Conservation (phyloP, 2,329 filamentous ascomycete genomes). For the Zymoseptoria ardabiliae region DNA sequence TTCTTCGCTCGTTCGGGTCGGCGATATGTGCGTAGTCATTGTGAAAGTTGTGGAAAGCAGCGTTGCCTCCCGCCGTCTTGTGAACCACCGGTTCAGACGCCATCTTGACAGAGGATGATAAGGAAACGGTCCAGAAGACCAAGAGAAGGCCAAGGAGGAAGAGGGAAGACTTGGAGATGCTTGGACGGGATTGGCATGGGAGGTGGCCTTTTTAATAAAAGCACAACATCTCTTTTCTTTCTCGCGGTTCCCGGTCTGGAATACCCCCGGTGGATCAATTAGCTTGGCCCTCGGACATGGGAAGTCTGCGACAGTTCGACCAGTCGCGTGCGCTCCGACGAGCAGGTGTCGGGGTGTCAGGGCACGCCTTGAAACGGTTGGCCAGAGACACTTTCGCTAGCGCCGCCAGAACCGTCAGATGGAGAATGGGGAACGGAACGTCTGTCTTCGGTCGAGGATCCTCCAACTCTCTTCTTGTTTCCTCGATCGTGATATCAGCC, state of each 20-base stretch:
- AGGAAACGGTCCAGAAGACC: not conserved
- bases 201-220: not conserved
- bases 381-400: not conserved
- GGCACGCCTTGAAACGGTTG: not conserved
- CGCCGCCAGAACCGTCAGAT: not conserved
- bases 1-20: slow-evolving; percentile 70
- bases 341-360: not conserved
- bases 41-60: slow-evolving; percentile 70
- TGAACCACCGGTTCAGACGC: not conserved
- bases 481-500: not conserved
- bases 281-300: not conserved
- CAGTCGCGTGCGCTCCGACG: not conserved
- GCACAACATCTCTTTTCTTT: not conserved
- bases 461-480: not conserved
- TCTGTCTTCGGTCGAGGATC: not conserved
- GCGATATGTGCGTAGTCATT: slow-evolving; percentile 60
- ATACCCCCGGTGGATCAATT: not conserved
- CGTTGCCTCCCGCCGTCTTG: slow-evolving; percentile 56
- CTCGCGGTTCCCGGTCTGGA: not conserved
- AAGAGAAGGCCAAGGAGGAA: not conserved
- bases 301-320: not conserved
- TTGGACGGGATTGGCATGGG: not conserved
- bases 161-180: not conserved
- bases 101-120: not conserved
- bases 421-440: not conserved